phyloP scores from a whole-genome alignment of 2,329 filamentous ascomycete genomes.

The Aspergillus sp. region DNA sequence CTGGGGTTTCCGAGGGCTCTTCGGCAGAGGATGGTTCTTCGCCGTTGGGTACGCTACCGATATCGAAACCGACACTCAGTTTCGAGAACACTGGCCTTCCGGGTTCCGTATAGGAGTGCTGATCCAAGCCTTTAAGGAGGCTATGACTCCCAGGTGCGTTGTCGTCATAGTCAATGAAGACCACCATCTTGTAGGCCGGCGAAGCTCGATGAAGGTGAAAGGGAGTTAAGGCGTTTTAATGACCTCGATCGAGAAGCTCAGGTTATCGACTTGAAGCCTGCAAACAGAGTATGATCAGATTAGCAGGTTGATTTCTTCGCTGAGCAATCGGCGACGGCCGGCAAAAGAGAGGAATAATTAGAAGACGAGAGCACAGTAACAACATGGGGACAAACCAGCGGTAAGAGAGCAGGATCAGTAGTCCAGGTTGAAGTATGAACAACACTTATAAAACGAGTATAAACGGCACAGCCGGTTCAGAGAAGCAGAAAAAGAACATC shows the following conservation, averaged over 20 bases:
- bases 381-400: not conserved
- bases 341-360: not conserved
- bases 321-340: not conserved
- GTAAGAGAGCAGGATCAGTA: not conserved
- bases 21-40: constrained; percentile 18
- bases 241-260: not conserved
- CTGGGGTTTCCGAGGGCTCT: constrained; percentile 2
- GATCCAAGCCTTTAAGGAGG: constrained; percentile 20
- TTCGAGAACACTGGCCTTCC: constrained; percentile 29
- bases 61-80: constrained; percentile 19
- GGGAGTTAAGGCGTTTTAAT: not conserved
- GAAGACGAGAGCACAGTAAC: not conserved
- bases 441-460: not conserved
- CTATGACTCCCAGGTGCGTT: constrained; percentile 38
- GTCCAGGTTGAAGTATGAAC: not conserved
- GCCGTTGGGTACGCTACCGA: constrained; percentile 10
- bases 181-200: constrained; percentile 47
- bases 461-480: constrained; percentile 17
- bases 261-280: not conserved
- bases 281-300: not conserved
- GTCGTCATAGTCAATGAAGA: constrained; percentile 52
- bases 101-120: constrained; percentile 25
- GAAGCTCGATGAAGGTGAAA: constrained; percentile 3
- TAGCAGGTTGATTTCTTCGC: not conserved
- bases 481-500: constrained; percentile 5